phyloP scores from a whole-genome alignment of 805 yeast genomes.

The Candida chauliodis region DNA sequence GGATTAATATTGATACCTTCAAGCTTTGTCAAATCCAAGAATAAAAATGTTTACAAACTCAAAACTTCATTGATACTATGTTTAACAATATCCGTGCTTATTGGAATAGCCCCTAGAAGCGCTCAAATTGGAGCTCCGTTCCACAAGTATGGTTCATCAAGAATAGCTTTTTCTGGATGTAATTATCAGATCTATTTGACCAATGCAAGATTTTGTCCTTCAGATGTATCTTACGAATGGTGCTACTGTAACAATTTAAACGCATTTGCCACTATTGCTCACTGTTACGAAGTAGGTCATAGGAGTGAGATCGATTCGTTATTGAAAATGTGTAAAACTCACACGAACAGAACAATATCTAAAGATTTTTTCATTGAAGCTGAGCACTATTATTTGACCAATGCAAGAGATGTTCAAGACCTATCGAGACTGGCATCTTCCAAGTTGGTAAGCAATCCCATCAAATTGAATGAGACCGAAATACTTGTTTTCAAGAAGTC shows the following conservation, averaged over 20 bases:
- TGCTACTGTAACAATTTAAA: conserved; percentile 27
- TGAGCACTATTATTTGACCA: conserved; percentile 13
- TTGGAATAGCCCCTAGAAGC: conserved; percentile 21
- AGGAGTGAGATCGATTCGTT: conserved; percentile 21
- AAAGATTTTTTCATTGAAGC: conserved; percentile 20
- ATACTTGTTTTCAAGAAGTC: conserved; percentile 20
- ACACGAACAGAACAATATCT: conserved; percentile 19
- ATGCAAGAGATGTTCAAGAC: conserved; percentile 14
- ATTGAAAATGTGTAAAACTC: conserved; percentile 21
- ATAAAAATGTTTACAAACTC: conserved; percentile 1
- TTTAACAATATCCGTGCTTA: conserved; percentile 12
- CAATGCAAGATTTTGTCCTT: conserved; percentile 21
- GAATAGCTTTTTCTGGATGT: conserved; percentile 31
- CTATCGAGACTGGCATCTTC: conserved; percentile 8
- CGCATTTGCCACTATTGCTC: conserved; percentile 36
- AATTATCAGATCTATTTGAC: conserved; percentile 18
- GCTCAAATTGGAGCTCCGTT: conserved; percentile 31
- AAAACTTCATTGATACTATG: conserved; percentile 9
- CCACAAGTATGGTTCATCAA: conserved; percentile 23
- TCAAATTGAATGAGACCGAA: conserved; percentile 20
- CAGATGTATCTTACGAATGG: conserved; percentile 5
- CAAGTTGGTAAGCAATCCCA: conserved; percentile 16
- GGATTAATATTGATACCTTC: conserved; percentile 16
- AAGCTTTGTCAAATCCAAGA: conserved; percentile 4
- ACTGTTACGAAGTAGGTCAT: conserved; percentile 28